These are phyloP conservation scores for Trichocladium antarcticum DNA, from an alignment of 495 filamentous ascomycete species.

Conservation along the genomic window DNA sequence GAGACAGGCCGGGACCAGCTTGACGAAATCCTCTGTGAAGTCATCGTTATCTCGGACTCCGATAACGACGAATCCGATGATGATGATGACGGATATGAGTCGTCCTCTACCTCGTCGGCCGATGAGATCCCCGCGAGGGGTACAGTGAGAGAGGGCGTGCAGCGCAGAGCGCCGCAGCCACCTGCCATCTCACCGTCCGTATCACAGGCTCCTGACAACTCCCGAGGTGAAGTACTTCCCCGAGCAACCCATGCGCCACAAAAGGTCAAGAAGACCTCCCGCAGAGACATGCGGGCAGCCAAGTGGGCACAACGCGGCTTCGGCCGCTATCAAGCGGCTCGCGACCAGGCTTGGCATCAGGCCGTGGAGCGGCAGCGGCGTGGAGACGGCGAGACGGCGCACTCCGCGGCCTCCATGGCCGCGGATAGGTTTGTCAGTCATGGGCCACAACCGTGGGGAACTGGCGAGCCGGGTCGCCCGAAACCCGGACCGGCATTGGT, in stretches of 20 bases:
- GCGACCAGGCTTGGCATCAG: constrained; percentile 26
- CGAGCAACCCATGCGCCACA: constrained; percentile 1
- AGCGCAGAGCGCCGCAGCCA: neutral
- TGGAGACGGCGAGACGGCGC: constrained; percentile 3
- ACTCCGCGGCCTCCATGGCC: neutral
- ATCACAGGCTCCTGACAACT: neutral
- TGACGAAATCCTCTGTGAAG: constrained; percentile 69
- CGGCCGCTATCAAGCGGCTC: constrained; percentile 30
- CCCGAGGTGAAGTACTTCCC: neutral
- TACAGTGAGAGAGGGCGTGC: neutral
- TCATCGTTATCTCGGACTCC: constrained; percentile 72
- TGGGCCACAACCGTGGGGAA: constrained; percentile 3
- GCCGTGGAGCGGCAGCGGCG: constrained; percentile 22
- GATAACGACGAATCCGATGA: constrained; percentile 51
- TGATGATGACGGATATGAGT: constrained; percentile 15
- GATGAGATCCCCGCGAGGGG: neutral
- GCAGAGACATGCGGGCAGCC: constrained; percentile 11
- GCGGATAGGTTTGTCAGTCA: constrained; percentile 4
- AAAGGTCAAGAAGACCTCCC: constrained; percentile 16
- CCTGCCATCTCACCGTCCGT: neutral
- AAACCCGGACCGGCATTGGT: neutral
- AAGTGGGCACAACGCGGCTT: constrained; percentile 29
- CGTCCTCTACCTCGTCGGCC: constrained; percentile 12
- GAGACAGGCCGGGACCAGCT: constrained; percentile 63
- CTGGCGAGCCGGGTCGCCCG: neutral